Percentiles rank a stretch among this genome's conserved stretches.
These are phyloP conservation scores for Aspergillus saccharolyticus DNA, from an alignment of 495 filamentous ascomycete species.

Conservation along the genomic window DNA sequence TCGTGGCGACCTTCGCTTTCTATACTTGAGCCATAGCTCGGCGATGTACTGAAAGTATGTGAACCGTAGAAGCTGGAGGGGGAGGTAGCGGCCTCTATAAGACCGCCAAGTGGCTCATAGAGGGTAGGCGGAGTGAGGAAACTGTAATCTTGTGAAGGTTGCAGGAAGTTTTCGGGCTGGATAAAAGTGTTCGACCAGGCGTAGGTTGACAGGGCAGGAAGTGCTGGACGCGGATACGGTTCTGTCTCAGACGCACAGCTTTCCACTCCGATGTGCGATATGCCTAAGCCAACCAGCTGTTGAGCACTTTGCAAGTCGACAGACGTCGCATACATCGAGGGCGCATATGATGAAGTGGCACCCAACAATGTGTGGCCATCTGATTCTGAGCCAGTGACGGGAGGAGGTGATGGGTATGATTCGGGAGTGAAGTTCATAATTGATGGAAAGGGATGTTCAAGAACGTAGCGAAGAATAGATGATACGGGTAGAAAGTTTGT, in stretches of 20 bases:
- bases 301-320: slow-evolving; percentile 15
- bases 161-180: slow-evolving; percentile 14
- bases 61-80: slow-evolving; percentile 25
- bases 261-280: slow-evolving; percentile 27
- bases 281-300: slow-evolving; percentile 27
- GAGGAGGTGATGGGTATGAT: slow-evolving; percentile 11
- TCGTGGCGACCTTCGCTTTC: slow-evolving; percentile 8
- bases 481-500: not conserved
- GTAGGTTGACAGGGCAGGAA: slow-evolving; percentile 13
- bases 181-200: slow-evolving; percentile 20
- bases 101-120: slow-evolving; percentile 20
- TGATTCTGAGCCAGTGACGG: slow-evolving; percentile 5
- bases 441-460: not conserved
- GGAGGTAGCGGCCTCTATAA: slow-evolving; percentile 17
- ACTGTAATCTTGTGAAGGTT: slow-evolving; percentile 16
- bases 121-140: slow-evolving; percentile 15
- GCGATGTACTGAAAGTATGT: slow-evolving; percentile 23
- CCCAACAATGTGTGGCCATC: slow-evolving; percentile 13
- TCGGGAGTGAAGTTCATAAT: slow-evolving; percentile 14
- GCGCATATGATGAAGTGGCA: slow-evolving; percentile 17
- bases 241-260: slow-evolving; percentile 11
- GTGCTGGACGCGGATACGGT: slow-evolving; percentile 9
- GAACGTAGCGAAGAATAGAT: not conserved
- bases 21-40: slow-evolving; percentile 21
- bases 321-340: slow-evolving; percentile 15